Conservation (phyloP, 164 flowering plant species). For the Akebia trifoliata region DNA sequence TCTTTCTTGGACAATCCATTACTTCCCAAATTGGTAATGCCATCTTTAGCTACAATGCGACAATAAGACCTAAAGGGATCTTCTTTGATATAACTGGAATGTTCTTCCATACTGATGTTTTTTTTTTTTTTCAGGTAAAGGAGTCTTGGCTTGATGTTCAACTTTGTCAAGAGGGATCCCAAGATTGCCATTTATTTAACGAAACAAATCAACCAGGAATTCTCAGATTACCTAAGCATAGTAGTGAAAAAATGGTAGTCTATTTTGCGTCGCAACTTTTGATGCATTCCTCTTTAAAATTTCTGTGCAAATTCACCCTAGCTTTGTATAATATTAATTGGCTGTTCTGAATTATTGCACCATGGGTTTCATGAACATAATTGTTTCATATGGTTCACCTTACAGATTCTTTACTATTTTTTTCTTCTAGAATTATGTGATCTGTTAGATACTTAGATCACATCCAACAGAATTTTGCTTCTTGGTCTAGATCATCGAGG, state of each 20-base stretch:
- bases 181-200: conserved; percentile 51
- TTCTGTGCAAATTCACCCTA: not conserved
- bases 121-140: conserved; percentile 54
- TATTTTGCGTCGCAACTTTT: conserved; percentile 1
- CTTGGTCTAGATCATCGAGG: too few species aligned
- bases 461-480: too few species aligned
- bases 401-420: too few species aligned
- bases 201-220: conserved; percentile 35
- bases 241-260: conserved; percentile 84
- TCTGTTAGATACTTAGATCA: too few species aligned
- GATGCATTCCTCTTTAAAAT: not conserved
- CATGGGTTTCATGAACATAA: too few species aligned
- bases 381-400: too few species aligned
- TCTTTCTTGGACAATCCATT: conserved; percentile 77
- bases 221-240: conserved; percentile 69
- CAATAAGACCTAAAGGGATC: not conserved
- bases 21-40: conserved; percentile 56
- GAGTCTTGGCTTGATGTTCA: conserved; percentile 94
- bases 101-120: conserved; percentile 3
- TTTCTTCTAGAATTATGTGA: too few species aligned
- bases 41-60: not conserved
- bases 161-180: conserved; percentile 65
- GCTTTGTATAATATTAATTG: not conserved
- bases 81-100: not conserved
- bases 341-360: not conserved